Base-by-base conservation (phyloP, 2,329 filamentous ascomycete species). In the Clathrospora elynae region DNA sequence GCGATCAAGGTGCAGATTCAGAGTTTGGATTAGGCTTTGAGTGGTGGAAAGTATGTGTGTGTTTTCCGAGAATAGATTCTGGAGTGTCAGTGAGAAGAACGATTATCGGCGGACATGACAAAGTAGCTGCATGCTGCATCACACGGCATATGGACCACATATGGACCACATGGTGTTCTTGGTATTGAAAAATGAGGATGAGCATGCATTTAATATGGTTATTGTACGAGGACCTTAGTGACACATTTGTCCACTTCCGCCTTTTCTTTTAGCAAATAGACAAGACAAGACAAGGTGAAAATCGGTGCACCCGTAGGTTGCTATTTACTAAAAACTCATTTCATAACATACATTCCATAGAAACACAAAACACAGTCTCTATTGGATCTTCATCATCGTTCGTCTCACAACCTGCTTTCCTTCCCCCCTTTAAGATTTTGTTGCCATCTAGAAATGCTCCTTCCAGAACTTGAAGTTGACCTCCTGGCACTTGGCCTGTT, bases 381-480 rank as follows among this genome's bases (percentile, higher is more conserved):
- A 10, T 23, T 23, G 20, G 20, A 6, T 6, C 10, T 23, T 23
- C 10, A 6, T 23, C 20, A 6, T 23, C 10, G 6, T 23, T 23
- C 10, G 6, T 23, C 20, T 23, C n/a, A n/a, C n/a, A n/a, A n/a
- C n/a, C n/a, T 23, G 6, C 20, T 23, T 23, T 23, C 20, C 10
- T 23, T 23, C 20, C 10, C 10, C 10, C 20, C 10, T 23, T 23
- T 10, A 23, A 23, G 20, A 23, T 6, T 23, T 23, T 23, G 6
- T 23, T 23, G 6, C 20, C 10, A 23, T 60, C 53, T 69, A 78
- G 53, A 78, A 78, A 68, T 99, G 92, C 73, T 99, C 93, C 77
- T 99, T 99, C 93, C 93, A 99, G 78, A 99, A 99, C 61, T 89
- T 88, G 76, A 97, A 99, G 62, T 85, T 83, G 43, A 99, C 90